Conservation (phyloP, 2,329 filamentous ascomycete species). For the Diaporthe longicolla region DNA sequence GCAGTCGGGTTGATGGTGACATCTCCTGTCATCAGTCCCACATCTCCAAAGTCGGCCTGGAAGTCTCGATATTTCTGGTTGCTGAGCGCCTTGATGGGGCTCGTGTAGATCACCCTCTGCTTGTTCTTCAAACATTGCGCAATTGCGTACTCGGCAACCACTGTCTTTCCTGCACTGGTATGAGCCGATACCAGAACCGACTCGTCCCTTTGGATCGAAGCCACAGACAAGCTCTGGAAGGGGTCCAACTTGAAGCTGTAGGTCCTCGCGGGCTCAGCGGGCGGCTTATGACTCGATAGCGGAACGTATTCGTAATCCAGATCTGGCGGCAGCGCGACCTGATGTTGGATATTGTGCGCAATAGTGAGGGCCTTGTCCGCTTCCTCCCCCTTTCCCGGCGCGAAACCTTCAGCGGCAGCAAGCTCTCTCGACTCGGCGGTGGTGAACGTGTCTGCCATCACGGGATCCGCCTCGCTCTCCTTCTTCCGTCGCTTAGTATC, state of each 20-base stretch:
- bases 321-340: conserved; percentile 93
- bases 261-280: conserved; percentile 84
- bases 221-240: conserved; percentile 95
- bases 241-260: conserved; percentile 96
- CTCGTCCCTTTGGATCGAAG: conserved; percentile 95
- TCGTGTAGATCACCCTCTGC: conserved; percentile 98
- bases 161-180: conserved; percentile 97
- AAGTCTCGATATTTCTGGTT: conserved; percentile 99
- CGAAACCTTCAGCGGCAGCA: conserved; percentile 80
- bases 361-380: conserved; percentile 75
- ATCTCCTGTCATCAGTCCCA: conserved; percentile 98
- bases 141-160: conserved; percentile 98
- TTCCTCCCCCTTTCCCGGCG: conserved; percentile 71
- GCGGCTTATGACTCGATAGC: conserved; percentile 94
- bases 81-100: conserved; percentile 97
- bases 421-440: conserved; percentile 95
- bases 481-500: conserved; percentile 75
- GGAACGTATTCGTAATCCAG: conserved; percentile 95
- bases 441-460: conserved; percentile 94
- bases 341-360: conserved; percentile 98
- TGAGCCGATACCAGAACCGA: conserved; percentile 97
- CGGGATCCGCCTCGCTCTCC: conserved; percentile 78
- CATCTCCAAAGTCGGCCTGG: conserved; percentile 93
- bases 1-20: conserved; percentile 99
- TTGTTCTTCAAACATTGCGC: conserved; percentile 97